Conservation (phyloP, 345 rosid species). For the Citrus inodora region DNA sequence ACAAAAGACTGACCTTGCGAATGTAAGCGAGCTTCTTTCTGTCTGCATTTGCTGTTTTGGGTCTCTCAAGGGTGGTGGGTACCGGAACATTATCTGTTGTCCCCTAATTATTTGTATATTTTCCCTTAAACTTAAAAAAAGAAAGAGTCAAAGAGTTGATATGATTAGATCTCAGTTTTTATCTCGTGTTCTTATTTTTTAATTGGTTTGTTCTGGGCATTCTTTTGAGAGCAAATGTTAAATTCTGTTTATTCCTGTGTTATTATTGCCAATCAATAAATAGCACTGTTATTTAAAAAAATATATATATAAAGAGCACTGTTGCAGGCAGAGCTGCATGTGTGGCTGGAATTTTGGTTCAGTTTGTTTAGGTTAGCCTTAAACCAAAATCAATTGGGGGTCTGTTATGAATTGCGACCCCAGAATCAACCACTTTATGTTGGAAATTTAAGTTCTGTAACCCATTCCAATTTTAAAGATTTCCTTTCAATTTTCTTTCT, state of each 20-base stretch:
- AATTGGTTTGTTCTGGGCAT: no score
- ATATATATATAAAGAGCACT: neutral
- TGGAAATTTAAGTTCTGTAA: neutral
- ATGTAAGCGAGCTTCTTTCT: conserved; percentile 30
- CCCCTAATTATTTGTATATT: no score
- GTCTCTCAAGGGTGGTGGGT: neutral
- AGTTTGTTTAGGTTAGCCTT: neutral
- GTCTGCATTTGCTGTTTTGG: neutral
- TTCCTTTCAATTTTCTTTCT: neutral
- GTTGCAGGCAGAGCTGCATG: neutral
- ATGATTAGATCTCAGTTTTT: no score
- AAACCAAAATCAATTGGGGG: neutral
- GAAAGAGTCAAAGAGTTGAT: no score
- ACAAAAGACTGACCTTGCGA: conserved; percentile 42
- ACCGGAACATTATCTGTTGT: neutral
- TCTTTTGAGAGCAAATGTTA: no score
- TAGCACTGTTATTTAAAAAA: no score
- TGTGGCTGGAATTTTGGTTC: neutral
- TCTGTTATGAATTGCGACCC: neutral
- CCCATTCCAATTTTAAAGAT: neutral
- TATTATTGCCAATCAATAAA: no score
- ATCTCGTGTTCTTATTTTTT: no score
- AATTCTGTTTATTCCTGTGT: no score
- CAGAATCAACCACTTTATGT: neutral
- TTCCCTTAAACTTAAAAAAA: no score